These are phyloP conservation scores for Rozella allomycis DNA, from an alignment of 371 early-diverging fungal species.

Conservation along the genomic window DNA sequence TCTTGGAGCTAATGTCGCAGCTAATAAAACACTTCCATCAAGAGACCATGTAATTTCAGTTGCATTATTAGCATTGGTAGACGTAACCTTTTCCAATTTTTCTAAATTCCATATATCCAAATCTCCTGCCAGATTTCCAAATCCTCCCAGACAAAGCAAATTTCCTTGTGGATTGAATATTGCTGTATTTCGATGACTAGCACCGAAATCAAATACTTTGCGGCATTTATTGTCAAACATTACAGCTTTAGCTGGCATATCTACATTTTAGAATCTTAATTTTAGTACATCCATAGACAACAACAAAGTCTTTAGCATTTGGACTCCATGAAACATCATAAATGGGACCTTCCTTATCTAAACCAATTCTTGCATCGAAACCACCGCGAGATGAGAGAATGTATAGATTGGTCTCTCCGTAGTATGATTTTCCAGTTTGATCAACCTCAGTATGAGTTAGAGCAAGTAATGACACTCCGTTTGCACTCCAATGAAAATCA, in stretches of 20 bases:
- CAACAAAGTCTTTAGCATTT: slow-evolving; percentile 78
- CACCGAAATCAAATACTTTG: slow-evolving; percentile 58
- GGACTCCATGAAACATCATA: slow-evolving; percentile 91
- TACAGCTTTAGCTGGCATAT: slow-evolving; percentile 74
- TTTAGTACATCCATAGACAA: slow-evolving; percentile 83
- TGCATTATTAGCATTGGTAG: slow-evolving; percentile 56
- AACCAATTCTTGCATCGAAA: slow-evolving; percentile 69
- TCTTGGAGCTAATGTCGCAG: slow-evolving; percentile 73
- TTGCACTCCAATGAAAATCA: slow-evolving; percentile 72
- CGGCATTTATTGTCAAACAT: slow-evolving; percentile 74
- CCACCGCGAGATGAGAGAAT: slow-evolving; percentile 73
- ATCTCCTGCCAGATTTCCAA: slow-evolving; percentile 84
- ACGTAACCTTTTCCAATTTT: slow-evolving; percentile 47
- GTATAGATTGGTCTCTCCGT: slow-evolving; percentile 82
- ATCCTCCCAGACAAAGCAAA: slow-evolving; percentile 63
- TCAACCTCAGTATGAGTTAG: slow-evolving; percentile 85
- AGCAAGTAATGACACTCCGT: slow-evolving; percentile 44
- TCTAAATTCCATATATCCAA: slow-evolving; percentile 79
- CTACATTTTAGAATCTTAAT: slow-evolving; percentile 1
- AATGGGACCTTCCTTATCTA: slow-evolving; percentile 76
- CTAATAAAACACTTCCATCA: slow-evolving; percentile 70
- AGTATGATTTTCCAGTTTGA: slow-evolving; percentile 81
- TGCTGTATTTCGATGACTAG: slow-evolving; percentile 63
- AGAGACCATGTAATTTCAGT: slow-evolving; percentile 75
- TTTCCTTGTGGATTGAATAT: slow-evolving; percentile 74